Base-by-base conservation (phyloP, 2,329 filamentous ascomycete genomes). In the Dactylonectria macrodidyma region DNA sequence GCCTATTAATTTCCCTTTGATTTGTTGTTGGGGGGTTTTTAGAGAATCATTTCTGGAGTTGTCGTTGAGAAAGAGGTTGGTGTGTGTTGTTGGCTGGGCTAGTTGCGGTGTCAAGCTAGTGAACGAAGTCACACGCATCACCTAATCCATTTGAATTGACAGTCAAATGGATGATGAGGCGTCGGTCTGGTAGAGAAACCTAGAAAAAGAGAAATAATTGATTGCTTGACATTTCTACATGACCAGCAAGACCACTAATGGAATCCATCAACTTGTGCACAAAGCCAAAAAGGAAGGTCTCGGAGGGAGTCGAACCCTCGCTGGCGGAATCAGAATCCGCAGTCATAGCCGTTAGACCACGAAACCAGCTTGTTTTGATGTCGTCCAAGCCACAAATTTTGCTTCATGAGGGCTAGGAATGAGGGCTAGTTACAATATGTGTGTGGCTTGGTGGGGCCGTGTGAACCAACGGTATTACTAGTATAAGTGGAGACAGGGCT, bases 281-380 rank as follows among this genome's bases (percentile, higher is more conserved):
- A 24, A n/a, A 3, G 2, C 11, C 46, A 51, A 63, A 63, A 58
- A 58, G 19, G 26, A 19, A 66, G 64, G 64, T 66, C 64, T 62
- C 64, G 47, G 64, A 55, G 64, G 64, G 64, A 66, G 64, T 66
- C 64, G 64, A 66, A 66, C 64, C 64, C 64, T 66, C 64, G 64
- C 64, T 66, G 64, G 64, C 64, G 64, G 64, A 66, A 66, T 66
- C 64, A 66, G 64, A 66, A 66, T 66, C 64, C 64, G 64, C 64
- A 66, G 64, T 66, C 64, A 66, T 66, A 62, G 58, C 64, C 64
- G 64, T 66, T 66, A 66, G 64, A 66, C 64, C 64, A 66, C 47
- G 64, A 62, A 66, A 66, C 64, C 64, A 50, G 19, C 9, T 24
- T 24, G 16, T 24, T 58, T 62, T 26, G 58, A 34, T 66, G 44